A percentile compares a stretch with the other conserved stretches of the same genome.
Conservation (phyloP, 139 green algal species). For the Diplosphaera chodatii region DNA sequence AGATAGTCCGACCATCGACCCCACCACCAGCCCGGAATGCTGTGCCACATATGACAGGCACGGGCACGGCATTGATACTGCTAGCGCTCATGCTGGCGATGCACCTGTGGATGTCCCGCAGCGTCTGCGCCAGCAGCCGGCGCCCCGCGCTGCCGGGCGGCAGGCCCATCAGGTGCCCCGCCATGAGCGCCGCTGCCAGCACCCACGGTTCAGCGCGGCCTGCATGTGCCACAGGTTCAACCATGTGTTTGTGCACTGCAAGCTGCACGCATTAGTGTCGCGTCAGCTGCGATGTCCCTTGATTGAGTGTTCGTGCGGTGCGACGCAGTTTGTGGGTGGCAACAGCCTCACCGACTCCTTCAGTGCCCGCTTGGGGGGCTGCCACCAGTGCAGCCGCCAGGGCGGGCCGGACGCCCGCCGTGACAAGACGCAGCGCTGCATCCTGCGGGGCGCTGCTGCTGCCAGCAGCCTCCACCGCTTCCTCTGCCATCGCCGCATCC, state of each 20-base stretch:
- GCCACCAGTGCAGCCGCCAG: not conserved
- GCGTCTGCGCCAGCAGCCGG: conserved; percentile 5
- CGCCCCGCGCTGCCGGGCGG: conserved; percentile 13
- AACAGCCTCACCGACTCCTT: no score
- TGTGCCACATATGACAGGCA: no score
- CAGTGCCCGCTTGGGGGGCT: no score
- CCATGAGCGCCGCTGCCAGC: conserved; percentile 25
- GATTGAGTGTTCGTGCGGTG: no score
- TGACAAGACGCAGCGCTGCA: conserved; percentile 2
- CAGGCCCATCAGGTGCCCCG: conserved; percentile 20
- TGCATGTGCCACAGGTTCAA: no score
- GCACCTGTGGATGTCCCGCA: conserved; percentile 10
- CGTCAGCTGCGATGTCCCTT: no score
- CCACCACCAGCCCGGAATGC: no score
- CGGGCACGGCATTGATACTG: no score
- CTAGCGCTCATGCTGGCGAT: not conserved
- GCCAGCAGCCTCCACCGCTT: not conserved
- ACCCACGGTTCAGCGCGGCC: conserved; percentile 7
- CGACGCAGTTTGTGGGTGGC: no score
- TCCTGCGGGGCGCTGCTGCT: not conserved
- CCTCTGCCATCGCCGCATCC: conserved; percentile 3
- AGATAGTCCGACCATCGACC: no score
- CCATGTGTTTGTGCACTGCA: no score
- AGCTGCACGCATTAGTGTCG: no score
- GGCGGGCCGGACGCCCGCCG: not conserved